A percentile compares a stretch with the other conserved stretches of the same genome.
phyloP scores from a whole-genome alignment of 179 eudicot genomes.

The Vitellaria paradoxa region DNA sequence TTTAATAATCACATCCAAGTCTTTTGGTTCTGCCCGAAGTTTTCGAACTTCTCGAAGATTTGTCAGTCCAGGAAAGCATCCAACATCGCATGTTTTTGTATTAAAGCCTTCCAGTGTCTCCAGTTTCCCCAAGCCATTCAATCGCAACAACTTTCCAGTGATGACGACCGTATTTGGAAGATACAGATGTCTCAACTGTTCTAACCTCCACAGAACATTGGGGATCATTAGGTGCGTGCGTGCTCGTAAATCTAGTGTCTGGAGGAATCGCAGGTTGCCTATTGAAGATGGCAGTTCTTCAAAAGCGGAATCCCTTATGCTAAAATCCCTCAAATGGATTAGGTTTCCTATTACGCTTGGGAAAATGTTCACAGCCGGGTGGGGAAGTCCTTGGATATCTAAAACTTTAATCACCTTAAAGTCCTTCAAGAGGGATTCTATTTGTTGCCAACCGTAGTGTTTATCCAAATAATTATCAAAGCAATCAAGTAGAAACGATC shows the following conservation, averaged over 20 bases:
- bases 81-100: neutral
- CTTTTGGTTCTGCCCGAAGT: no score
- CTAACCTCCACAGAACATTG: slow-evolving; percentile 11
- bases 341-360: neutral
- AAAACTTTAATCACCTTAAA: neutral
- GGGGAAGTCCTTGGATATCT: neutral
- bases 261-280: no score
- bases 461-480: neutral
- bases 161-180: neutral
- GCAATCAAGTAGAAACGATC: neutral
- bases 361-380: neutral
- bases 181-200: slow-evolving; percentile 15
- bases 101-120: slow-evolving; percentile 6
- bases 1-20: no score
- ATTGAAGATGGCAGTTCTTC: no score
- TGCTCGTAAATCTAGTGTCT: no score
- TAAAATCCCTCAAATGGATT: no score
- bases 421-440: neutral
- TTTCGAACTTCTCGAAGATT: no score
- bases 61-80: neutral
- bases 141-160: neutral
- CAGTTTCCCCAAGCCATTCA: slow-evolving; percentile 2
- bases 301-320: no score
- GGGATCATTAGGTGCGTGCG: no score
- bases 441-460: neutral